These are phyloP conservation scores for Crithidia bombi DNA, from an alignment of 208 protist species.

Conservation along the genomic window DNA sequence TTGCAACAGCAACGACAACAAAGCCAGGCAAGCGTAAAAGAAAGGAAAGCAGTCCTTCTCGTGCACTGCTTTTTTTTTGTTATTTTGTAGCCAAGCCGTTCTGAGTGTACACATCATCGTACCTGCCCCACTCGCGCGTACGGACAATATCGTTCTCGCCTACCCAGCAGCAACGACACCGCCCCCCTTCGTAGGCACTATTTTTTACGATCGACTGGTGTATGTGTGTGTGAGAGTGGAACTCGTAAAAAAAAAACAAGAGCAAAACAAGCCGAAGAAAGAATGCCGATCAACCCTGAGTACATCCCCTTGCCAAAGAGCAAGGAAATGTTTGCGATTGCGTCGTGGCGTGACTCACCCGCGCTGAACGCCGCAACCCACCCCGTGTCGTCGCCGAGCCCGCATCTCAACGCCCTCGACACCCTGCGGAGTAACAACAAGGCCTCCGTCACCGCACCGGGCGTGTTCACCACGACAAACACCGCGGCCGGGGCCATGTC, in stretches of 20 bases:
- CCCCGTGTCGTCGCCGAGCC: slow-evolving; percentile 7
- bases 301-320: slow-evolving; percentile 80
- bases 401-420: slow-evolving; percentile 22
- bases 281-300: slow-evolving; percentile 64
- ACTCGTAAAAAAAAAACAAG: slow-evolving; percentile 15
- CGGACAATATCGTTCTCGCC: no score
- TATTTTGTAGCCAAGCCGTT: no score
- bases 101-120: no score
- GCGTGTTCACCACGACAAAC: slow-evolving; percentile 21
- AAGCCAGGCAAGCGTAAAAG: no score
- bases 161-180: no score
- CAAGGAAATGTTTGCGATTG: slow-evolving; percentile 76
- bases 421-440: slow-evolving; percentile 19
- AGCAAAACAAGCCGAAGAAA: slow-evolving; percentile 9
- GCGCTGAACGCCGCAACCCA: slow-evolving; percentile 23
- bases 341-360: slow-evolving; percentile 74
- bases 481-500: slow-evolving; percentile 12
- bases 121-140: no score
- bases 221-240: no score
- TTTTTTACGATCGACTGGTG: no score
- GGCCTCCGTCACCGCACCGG: background rate
- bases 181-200: no score
- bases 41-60: no score
- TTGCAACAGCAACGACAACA: no score
- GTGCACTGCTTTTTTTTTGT: no score